Evolutionary conservation across 371 early-diverging fungal genomes (phyloP).

Genomic region (Mortierella sp.): DNA sequence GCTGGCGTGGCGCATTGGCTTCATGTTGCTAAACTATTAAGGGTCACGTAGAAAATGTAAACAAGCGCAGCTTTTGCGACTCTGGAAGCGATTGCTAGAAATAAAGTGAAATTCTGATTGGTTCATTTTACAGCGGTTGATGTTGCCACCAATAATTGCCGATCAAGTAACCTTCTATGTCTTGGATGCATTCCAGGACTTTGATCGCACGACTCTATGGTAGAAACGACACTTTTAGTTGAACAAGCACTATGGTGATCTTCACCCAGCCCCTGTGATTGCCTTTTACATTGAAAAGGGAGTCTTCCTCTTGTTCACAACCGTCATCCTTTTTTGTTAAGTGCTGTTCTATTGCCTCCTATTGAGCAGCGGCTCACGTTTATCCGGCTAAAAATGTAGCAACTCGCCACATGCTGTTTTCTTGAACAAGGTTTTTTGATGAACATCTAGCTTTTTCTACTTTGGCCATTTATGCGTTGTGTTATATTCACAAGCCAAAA

Average conservation of each 20-base stretch:
- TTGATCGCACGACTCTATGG: too few species aligned
- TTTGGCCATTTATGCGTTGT: neutral
- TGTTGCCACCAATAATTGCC: neutral
- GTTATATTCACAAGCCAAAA: neutral
- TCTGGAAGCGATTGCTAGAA: neutral
- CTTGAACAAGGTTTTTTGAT: neutral
- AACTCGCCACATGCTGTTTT: neutral
- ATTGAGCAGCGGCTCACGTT: neutral
- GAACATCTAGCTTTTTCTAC: neutral
- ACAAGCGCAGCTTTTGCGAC: constrained; percentile 1
- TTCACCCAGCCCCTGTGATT: neutral
- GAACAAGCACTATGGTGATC: too few species aligned
- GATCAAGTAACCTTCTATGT: too few species aligned
- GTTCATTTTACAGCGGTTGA: neutral
- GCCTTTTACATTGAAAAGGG: neutral
- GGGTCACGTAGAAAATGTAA: neutral
- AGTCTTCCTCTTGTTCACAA: neutral
- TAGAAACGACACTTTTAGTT: too few species aligned
- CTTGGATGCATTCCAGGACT: too few species aligned
- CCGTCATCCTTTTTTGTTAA: neutral
- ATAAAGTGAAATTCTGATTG: neutral
- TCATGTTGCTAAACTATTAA: neutral
- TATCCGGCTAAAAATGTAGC: neutral
- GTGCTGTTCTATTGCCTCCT: neutral
- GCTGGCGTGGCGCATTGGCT: neutral